Conservation (phyloP, 257 asterid species). For the Euphrasia confusa region DNA sequence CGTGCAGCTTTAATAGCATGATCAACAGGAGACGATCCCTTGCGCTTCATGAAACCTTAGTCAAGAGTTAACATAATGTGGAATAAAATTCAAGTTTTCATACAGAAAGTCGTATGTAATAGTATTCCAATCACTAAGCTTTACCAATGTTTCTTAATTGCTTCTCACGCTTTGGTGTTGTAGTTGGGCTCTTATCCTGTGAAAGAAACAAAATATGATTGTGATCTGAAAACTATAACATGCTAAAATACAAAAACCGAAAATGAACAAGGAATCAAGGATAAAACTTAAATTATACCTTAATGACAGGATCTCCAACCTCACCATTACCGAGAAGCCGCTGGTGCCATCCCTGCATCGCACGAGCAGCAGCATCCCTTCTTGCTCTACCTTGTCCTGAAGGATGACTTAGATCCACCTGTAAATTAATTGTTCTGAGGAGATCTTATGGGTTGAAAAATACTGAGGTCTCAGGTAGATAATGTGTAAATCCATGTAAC, state of each 20-base stretch:
- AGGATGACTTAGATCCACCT: conserved; percentile 60
- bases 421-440: conserved; percentile 28
- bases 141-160: conserved; percentile 75
- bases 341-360: conserved; percentile 99
- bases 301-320: conserved; percentile 85
- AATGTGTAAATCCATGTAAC: conserved; percentile 9
- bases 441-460: conserved; percentile 11
- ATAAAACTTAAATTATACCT: conserved; percentile 36
- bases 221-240: conserved; percentile 19
- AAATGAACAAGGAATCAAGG: conserved; percentile 14
- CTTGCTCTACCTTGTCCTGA: conserved; percentile 89
- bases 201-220: conserved; percentile 19
- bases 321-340: conserved; percentile 85
- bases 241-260: conserved; percentile 4
- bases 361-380: conserved; percentile 98
- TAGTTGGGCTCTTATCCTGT: conserved; percentile 59
- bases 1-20: conserved; percentile 61
- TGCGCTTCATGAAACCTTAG: conserved; percentile 79
- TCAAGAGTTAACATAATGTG: conserved; percentile 28
- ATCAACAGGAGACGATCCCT: conserved; percentile 70
- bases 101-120: conserved; percentile 14
- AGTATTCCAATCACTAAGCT: conserved; percentile 23
- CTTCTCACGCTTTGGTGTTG: conserved; percentile 73
- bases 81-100: conserved; percentile 24
- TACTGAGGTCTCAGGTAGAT: conserved; percentile 5